Conservation (phyloP, 2,329 filamentous ascomycete species). For the Gnomoniopsis sp. region DNA sequence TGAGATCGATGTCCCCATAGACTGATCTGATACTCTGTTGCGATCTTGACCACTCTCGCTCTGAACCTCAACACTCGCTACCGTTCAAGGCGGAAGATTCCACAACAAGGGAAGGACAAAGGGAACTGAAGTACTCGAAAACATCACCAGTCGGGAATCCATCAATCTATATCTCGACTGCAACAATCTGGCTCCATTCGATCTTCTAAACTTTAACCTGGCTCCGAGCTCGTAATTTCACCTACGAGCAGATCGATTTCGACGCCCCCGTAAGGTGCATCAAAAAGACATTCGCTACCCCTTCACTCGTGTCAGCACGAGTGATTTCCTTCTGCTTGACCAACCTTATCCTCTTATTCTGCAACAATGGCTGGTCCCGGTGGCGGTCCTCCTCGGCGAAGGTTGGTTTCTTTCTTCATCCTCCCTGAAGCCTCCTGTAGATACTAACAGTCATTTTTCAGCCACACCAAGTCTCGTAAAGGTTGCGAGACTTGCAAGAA, state of each 20-base stretch:
- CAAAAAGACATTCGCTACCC: conserved; percentile 3
- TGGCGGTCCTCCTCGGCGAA: conserved; percentile 81
- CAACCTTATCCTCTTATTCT: not conserved
- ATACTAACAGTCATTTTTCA: conserved; percentile 36
- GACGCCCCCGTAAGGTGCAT: not conserved
- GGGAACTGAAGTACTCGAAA: not conserved
- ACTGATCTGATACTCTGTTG: not conserved
- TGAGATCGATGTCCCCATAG: conserved; percentile 10
- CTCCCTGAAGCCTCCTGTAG: not conserved
- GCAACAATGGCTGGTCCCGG: conserved; percentile 83
- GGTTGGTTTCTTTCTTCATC: conserved; percentile 36
- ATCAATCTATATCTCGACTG: not conserved
- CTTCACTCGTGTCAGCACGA: conserved; percentile 9
- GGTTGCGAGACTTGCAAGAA: conserved; percentile 98
- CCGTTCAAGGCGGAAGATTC: conserved; percentile 20
- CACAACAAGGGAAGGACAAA: conserved; percentile 19
- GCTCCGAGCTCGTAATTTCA: not conserved
- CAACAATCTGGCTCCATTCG: not conserved
- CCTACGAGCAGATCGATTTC: conserved; percentile 4
- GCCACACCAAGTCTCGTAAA: conserved; percentile 98
- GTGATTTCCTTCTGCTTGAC: conserved; percentile 13
- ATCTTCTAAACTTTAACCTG: not conserved
- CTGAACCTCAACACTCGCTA: conserved; percentile 33
- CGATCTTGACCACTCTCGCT: conserved; percentile 23
- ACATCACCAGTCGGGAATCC: conserved; percentile 2